Percentiles rank a stretch among this genome's conserved stretches.
phyloP scores from a whole-genome alignment of 345 rosid genomes.

The Cardiospermum halicacabum region DNA sequence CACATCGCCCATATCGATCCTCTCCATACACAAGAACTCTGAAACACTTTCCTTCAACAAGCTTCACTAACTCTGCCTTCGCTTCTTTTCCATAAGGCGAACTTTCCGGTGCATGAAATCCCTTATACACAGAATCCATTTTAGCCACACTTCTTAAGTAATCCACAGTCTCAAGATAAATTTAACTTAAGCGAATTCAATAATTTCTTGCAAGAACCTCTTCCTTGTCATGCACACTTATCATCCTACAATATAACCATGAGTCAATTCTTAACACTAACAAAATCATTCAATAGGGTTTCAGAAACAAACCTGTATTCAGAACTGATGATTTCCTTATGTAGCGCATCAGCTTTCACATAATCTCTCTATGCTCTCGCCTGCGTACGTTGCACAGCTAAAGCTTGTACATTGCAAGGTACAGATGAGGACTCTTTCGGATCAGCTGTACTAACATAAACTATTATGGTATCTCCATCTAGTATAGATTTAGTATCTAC shows the following conservation, averaged over 20 bases:
- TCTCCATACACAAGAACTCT: conserved; percentile 54
- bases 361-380: conserved; percentile 61
- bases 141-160: too few relatives aligned
- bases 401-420: conserved; percentile 51
- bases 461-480: conserved; percentile 80
- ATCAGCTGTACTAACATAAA: conserved; percentile 54
- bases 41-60: conserved; percentile 62
- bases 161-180: neutral
- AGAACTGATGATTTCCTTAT: conserved; percentile 44
- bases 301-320: conserved; percentile 57
- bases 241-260: conserved; percentile 28
- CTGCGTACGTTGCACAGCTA: conserved; percentile 49
- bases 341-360: conserved; percentile 55
- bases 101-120: conserved; percentile 86
- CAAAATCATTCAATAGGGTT: neutral
- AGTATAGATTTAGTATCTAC: conserved; percentile 68
- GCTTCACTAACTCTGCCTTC: conserved; percentile 47
- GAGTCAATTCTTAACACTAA: neutral
- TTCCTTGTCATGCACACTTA: conserved; percentile 34
- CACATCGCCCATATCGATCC: conserved; percentile 66
- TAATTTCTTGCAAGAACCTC: conserved; percentile 75
- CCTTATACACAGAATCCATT: conserved; percentile 43
- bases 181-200: conserved; percentile 63
- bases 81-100: conserved; percentile 74
- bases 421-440: conserved; percentile 56